Base-by-base conservation (phyloP, 148 eudicot species). In the Chenopodium suecicum region DNA sequence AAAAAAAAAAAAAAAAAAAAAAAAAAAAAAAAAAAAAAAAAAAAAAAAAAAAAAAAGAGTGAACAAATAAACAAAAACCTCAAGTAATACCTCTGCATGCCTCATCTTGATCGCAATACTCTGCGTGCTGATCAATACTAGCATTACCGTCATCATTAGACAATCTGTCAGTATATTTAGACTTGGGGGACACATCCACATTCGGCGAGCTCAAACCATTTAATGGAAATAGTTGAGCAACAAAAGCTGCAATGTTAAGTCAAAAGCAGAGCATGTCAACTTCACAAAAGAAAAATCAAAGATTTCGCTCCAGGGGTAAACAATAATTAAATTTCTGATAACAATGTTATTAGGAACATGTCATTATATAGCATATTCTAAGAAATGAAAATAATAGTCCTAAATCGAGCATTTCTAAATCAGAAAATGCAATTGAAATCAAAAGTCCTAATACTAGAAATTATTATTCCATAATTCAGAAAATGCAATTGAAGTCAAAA, bases 241-340 rank as follows among this genome's bases (percentile, higher is more conserved):
- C 90, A 86, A 95, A 91, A 66, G 97, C 98, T 95, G 93, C 64
- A 83, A 73, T 41, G 23, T 73, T 34, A 8, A 71, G 74, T 25
- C 79, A 71, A 23, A 14, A 58, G 20, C 10, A 46, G 60, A 56
- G 4, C 46, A 54, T 23, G n/a, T 41, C 56, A 78, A 22, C 13
- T 72, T 46, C 65, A 31, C 62, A 29, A 1, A 37, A 3, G 4
- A 32, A 48, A 11, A 12, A 10, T 50, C 12, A 32, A 5, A 22
- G 29, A 17, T 9, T 72, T 16, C 7, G 27, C 11, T 41, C 10
- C 25, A 65, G 2, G 69, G 31, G 27, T 48, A 25, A 50, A 34
- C 17, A 50, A 9, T 50, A 11, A 50, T 50, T 50, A 12, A 2
- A 50, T 50, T 50, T 9, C 54, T 13, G 14, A 2, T 48, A 48